Evolutionary conservation across 257 asterid genomes (phyloP), one percentile per base, ranked within the genome.

Genomic region (Solanum medicagineum): DNA sequence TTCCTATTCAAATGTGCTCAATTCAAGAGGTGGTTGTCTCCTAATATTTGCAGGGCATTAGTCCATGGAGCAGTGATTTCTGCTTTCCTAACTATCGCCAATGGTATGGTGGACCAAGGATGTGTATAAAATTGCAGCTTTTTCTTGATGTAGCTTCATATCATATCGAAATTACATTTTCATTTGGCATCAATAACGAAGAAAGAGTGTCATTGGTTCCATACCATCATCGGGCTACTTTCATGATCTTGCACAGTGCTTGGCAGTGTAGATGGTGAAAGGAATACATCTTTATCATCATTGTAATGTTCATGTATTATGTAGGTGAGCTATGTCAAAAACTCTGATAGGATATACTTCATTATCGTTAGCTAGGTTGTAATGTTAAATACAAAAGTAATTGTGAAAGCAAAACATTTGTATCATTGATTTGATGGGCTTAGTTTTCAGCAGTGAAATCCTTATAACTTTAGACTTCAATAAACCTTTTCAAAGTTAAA

Each of bases 21-120:
- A 3, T 69, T 81, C 26, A 56, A 32, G 55, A 53, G 36, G 22
- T 24, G 10, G 22, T 54, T 15, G 1, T 83, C 22, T 84, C 6
- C 32, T 84, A 14, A 57, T 51, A 53, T 47, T 56, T 73, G 19
- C 89, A 97, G 99, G 88, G 90, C 93, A 13, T 88, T 95, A 97
- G 96, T 92, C 81, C 97, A 95, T 84, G 98, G 99, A 74, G 97
- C 99, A 9, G 92, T 90, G 79, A 95, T 97, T 53, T 91, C 98
- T n/a, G 94, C 98, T 68, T 97, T 97, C 90, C 89, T 95, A 26
- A 92, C 98, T 20, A 92, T 97, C 40, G 98, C 98, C 19, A 90
- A 88, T 73, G 90, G 97, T 68, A 97, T 97, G 98, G 92, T 93
- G n/a, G 98, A 94, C 88, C 99, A 97, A 90, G 99, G 98, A 53